Conservation (phyloP, 1,284 basidiomycete species). For the Puccinia coronata region DNA sequence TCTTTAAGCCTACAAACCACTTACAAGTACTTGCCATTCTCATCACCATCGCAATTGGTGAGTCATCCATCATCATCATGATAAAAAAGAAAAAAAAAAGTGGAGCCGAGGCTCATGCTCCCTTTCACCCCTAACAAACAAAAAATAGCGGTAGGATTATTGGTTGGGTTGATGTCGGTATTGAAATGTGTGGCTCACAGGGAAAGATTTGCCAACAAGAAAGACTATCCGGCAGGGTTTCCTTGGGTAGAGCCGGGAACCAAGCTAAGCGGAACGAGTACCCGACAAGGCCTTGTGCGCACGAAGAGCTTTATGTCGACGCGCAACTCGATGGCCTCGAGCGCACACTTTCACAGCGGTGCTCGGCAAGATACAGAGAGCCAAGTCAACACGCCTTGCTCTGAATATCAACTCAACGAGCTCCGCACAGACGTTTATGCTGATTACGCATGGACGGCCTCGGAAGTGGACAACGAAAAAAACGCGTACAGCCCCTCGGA, state of each 20-base stretch:
- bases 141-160: background rate
- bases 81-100: background rate
- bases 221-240: conserved; percentile 47
- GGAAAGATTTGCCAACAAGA: conserved; percentile 39
- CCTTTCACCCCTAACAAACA: too few relatives aligned
- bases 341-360: background rate
- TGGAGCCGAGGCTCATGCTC: too few relatives aligned
- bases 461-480: conserved; percentile 8
- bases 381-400: background rate
- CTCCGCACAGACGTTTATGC: background rate
- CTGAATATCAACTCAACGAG: conserved; percentile 26
- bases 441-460: background rate
- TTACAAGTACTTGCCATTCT: background rate
- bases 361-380: background rate
- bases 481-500: background rate
- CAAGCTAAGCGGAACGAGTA: background rate
- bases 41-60: background rate
- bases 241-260: conserved; percentile 13
- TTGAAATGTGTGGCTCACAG: conserved; percentile 42
- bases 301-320: background rate
- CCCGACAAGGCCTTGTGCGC: background rate
- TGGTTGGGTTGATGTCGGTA: conserved; percentile 19
- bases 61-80: background rate
- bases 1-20: background rate
- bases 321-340: conserved; percentile 2